phyloP scores from a whole-genome alignment of 352 stramenopile genomes.

The Aphanomyces cochlioides region DNA sequence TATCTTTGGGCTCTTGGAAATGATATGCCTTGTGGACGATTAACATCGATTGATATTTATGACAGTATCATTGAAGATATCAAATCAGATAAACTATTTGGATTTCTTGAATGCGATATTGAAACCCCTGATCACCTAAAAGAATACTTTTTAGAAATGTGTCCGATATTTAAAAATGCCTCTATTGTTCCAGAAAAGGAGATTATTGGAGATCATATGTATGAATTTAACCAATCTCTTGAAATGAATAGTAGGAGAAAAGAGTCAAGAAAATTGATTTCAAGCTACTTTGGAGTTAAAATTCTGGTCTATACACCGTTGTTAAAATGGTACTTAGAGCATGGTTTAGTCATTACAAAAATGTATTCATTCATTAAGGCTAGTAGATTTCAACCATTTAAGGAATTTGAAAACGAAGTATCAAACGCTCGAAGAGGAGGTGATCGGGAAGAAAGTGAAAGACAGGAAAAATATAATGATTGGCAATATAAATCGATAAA shows the following conservation, averaged over 20 bases:
- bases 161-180: constrained; percentile 42
- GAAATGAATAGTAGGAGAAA: not conserved
- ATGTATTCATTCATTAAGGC: constrained; percentile 38
- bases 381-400: constrained; percentile 30
- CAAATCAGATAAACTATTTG: constrained; percentile 37
- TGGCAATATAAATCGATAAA: not conserved
- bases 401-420: constrained; percentile 31
- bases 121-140: constrained; percentile 37
- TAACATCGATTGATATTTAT: constrained; percentile 34
- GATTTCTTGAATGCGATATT: constrained; percentile 44
- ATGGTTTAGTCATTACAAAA: constrained; percentile 37
- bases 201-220: constrained; percentile 41
- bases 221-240: constrained; percentile 27
- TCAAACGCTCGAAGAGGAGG: constrained; percentile 35
- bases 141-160: constrained; percentile 41
- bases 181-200: constrained; percentile 31
- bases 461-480: constrained; percentile 29
- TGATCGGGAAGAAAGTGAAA: constrained; percentile 28
- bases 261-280: constrained; percentile 4
- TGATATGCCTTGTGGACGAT: constrained; percentile 37
- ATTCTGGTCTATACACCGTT: constrained; percentile 41
- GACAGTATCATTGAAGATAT: constrained; percentile 39
- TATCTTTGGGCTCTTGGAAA: constrained; percentile 39
- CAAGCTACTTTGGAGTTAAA: constrained; percentile 38
- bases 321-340: constrained; percentile 41